Base-by-base conservation (phyloP, 495 filamentous ascomycete genomes). In the Annulohypoxylon stygium region DNA sequence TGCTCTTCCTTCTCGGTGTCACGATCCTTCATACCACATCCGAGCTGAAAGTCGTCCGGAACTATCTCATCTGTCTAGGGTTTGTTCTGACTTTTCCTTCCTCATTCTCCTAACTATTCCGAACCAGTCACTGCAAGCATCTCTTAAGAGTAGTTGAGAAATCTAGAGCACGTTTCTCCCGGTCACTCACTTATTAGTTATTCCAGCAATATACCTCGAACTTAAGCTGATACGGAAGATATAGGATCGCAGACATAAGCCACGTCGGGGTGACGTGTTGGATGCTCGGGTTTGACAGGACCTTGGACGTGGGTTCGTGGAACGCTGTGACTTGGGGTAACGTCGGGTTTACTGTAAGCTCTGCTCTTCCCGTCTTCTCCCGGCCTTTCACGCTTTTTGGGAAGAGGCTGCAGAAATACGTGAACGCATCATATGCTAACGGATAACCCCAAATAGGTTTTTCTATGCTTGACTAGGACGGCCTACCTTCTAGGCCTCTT, bases 281-380 rank as follows among this genome's bases (percentile, higher is more conserved):
- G 69, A 87, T 79, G 2, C 84, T 94, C 70, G 91, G 89, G 4
- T 84, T 80, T 69, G 82, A 86, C 2, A 77, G 76, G 14, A 86
- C 88, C 58, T 18, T 87, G 14, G 84, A 90, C 69, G 79, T 91
- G 3, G 79, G 71, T 36, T 80, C 77, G 3, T 95, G 92, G 92
- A 93, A 92, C 70, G 77, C 84, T 26, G 83, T 92, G 81, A 87
- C 89, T 1, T 93, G 90, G 90, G 92, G 92, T 10, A 93, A 94
- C 73, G 83, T 95, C 51, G 90, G 87, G 0, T 80, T 84, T 23
- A 93, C 91, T 4, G 86, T 88, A 53, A 79, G 82, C 74, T 37
- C 2, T 14, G 43, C 34, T 43, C 59, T 43, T 39, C 18, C 33
- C 50, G 12, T 33, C 39, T 61, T 43, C 48, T 55, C 30, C 16